Percentiles rank a stretch among this genome's conserved stretches.
Evolutionary conservation across 2,329 filamentous ascomycete genomes (phyloP).

Genomic region (Fusarium illudens): DNA sequence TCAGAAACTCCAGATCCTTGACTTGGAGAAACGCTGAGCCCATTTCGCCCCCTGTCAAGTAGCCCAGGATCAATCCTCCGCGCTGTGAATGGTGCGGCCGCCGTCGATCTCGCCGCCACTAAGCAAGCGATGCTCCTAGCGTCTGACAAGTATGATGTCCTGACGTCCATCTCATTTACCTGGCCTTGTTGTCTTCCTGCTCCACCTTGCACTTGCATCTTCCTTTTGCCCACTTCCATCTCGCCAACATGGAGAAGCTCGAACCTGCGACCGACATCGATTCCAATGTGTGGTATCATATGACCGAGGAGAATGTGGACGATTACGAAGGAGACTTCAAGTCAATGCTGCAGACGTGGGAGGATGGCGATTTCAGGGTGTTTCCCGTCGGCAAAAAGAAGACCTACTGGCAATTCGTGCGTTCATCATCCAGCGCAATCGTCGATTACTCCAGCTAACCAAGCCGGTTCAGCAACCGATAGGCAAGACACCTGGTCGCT

Average conservation of each 20-base stretch:
- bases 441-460: slow-evolving; percentile 14
- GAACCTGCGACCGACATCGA: slow-evolving; percentile 38
- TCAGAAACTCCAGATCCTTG: not conserved
- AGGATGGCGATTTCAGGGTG: slow-evolving; percentile 34
- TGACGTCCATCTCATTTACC: not conserved
- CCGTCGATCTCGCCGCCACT: not conserved
- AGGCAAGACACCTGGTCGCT: slow-evolving; percentile 37
- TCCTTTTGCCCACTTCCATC: not conserved
- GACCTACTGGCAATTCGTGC: slow-evolving; percentile 9
- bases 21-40: not conserved
- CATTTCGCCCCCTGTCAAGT: not conserved
- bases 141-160: not conserved
- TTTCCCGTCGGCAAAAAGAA: slow-evolving; percentile 8
- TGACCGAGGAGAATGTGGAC: slow-evolving; percentile 46
- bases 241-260: slow-evolving; percentile 14
- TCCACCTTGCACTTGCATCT: not conserved
- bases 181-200: not conserved
- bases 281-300: slow-evolving; percentile 46
- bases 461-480: slow-evolving; percentile 44
- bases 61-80: not conserved
- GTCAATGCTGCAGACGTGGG: slow-evolving; percentile 25
- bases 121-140: not conserved
- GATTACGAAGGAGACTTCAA: slow-evolving; percentile 37
- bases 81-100: not conserved
- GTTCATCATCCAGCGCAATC: not conserved